These are phyloP conservation scores for Hortaea sp. DNA, from an alignment of 2,329 filamentous ascomycete species.

Conservation along the genomic window DNA sequence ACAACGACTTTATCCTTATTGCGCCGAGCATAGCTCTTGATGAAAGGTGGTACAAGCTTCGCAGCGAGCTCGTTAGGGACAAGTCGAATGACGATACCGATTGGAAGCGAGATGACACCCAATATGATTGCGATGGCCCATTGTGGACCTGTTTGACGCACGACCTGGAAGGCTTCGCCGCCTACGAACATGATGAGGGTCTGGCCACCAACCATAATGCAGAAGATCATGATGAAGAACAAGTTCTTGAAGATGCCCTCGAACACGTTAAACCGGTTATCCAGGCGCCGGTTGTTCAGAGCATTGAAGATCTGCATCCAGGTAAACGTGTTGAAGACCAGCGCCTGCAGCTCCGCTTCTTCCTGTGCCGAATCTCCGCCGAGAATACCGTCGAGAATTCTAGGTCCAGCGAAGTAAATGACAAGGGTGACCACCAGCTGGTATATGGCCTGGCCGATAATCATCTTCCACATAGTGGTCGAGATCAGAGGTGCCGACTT, in stretches of 20 bases:
- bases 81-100: constrained; percentile 70
- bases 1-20: constrained; percentile 34
- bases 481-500: constrained; percentile 72
- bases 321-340: constrained; percentile 96
- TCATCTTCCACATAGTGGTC: constrained; percentile 98
- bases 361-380: constrained; percentile 22
- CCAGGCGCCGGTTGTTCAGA: constrained; percentile 89
- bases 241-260: constrained; percentile 76
- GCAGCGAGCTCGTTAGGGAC: constrained; percentile 62
- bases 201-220: constrained; percentile 81
- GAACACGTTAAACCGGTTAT: constrained; percentile 93
- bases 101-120: constrained; percentile 72
- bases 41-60: constrained; percentile 31
- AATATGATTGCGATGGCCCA: constrained; percentile 84
- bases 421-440: constrained; percentile 72
- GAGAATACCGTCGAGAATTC: constrained; percentile 47
- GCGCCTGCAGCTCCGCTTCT: constrained; percentile 55
- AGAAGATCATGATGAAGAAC: constrained; percentile 81
- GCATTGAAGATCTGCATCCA: constrained; percentile 99
- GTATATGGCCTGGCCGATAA: constrained; percentile 82
- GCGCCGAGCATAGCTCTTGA: constrained; percentile 29
- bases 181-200: constrained; percentile 84
- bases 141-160: constrained; percentile 57
- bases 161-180: constrained; percentile 67
- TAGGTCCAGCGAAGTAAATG: constrained; percentile 63